phyloP scores from a whole-genome alignment of 1,284 basidiomycete species.

The Malassezia dermatis region DNA sequence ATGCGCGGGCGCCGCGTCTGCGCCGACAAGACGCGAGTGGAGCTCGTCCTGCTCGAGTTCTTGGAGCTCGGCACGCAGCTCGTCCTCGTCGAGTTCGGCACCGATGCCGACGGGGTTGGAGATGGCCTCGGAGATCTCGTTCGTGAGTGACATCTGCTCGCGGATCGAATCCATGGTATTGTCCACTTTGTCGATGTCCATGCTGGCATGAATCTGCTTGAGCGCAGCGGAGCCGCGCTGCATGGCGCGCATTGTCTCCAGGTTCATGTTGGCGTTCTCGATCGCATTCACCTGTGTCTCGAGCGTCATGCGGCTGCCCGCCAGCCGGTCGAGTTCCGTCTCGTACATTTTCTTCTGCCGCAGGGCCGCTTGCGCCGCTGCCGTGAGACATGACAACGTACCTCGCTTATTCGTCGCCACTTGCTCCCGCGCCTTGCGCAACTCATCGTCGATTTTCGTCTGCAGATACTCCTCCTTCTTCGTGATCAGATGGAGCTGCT shows the following conservation, averaged over 20 bases:
- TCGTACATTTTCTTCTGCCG: constrained; percentile 89
- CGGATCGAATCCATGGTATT: constrained; percentile 77
- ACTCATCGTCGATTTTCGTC: constrained; percentile 93
- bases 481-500: constrained; percentile 71
- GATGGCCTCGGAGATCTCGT: constrained; percentile 91
- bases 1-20: constrained; percentile 81
- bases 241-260: constrained; percentile 96
- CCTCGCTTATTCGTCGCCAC: constrained; percentile 87
- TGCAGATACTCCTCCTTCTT: constrained; percentile 97
- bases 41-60: constrained; percentile 85
- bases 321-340: constrained; percentile 73
- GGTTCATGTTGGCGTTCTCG: constrained; percentile 94
- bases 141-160: constrained; percentile 86
- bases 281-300: constrained; percentile 94
- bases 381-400: constrained; percentile 51
- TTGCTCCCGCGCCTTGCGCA: constrained; percentile 81
- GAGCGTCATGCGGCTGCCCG: constrained; percentile 78
- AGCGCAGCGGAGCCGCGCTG: constrained; percentile 87
- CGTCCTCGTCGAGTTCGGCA: constrained; percentile 66
- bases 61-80: constrained; percentile 70
- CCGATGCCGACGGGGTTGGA: constrained; percentile 65
- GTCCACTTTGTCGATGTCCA: constrained; percentile 85
- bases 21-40: constrained; percentile 73
- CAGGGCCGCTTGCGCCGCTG: constrained; percentile 59
- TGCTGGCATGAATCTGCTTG: constrained; percentile 77